Evolutionary conservation across 768 basidiomycete species (phyloP).

Genomic region (Leccinum boreale): DNA sequence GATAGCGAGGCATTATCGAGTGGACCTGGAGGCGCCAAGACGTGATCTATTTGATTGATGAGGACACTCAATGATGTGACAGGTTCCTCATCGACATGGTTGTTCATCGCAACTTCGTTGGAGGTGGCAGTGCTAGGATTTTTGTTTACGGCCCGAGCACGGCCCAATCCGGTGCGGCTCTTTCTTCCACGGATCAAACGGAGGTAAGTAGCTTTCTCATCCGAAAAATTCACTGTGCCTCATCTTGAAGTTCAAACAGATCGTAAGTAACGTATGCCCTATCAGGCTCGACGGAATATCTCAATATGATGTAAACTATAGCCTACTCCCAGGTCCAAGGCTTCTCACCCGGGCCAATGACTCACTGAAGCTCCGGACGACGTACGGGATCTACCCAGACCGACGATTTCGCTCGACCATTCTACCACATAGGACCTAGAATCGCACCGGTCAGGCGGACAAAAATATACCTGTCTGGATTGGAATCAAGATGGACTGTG

Average conservation of each 20-base stretch:
- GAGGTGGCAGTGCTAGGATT: not conserved
- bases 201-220: not conserved
- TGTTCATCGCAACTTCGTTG: constrained; percentile 1
- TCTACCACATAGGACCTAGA: not conserved
- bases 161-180: too few species aligned
- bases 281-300: not conserved
- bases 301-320: not conserved
- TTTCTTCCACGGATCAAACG: not conserved
- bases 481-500: not conserved
- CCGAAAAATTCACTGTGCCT: not conserved
- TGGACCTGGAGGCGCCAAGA: constrained; percentile 50
- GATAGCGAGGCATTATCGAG: constrained; percentile 63
- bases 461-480: not conserved
- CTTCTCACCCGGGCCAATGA: too few species aligned
- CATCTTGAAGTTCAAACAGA: not conserved
- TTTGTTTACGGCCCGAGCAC: too few species aligned
- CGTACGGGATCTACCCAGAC: not conserved
- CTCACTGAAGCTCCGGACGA: not conserved
- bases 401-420: not conserved
- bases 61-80: constrained; percentile 37
- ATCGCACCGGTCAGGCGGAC: not conserved
- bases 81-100: constrained; percentile 8
- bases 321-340: not conserved
- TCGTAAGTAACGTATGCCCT: not conserved
- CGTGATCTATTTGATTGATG: constrained; percentile 63